Evolutionary conservation across 257 asterid genomes (phyloP), one percentile per base, ranked within the genome.

Genomic region (Eucommia ulmoides): DNA sequence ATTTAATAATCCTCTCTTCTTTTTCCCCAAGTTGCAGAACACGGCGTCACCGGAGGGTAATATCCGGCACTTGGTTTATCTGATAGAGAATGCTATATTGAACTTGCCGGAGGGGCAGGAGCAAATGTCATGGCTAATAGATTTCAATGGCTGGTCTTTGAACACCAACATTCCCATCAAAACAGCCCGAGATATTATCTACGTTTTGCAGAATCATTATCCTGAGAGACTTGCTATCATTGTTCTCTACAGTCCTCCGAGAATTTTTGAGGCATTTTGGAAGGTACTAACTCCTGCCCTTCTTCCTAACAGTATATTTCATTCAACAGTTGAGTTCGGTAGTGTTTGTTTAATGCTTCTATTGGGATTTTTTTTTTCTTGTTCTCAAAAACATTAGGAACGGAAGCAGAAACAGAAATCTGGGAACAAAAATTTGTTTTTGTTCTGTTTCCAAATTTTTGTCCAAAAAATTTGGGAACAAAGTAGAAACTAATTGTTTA

Each of bases 61-160:
- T 10, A 41, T 84, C 16, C 82, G 83, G 0, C 92, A 81, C 62
- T 77, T 88, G 1, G 84, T 88, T 25, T 81, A 84, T 62, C 83
- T 84, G 3, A 62, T 84, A 53, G 95, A 88, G 77, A 88, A 75
- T 14, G 94, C 97, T 1, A 74, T 77, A 58, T 63, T 84, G 51
- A 79, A 68, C 71, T 66, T 84, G 58, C 93, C 89, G 0, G 78
- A 79, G 41, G 93, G 83, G 53, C 94, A 84, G 63, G 89, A 75
- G 51, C 92, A 77, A 58, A 84, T 88, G 93, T 69, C 93, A 1
- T 88, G 97, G 97, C 78, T 88, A 50, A 75, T 88, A 41, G 97
- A 88, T 73, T 84, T 81, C 84, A 84, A 51, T 5, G 95, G 89
- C 1, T 88, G 88, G 95, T 77, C 97, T 2, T 20, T 88, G 18